phyloP scores from a whole-genome alignment of 306 rosid genomes.

The Casuarina cunninghamiana region DNA sequence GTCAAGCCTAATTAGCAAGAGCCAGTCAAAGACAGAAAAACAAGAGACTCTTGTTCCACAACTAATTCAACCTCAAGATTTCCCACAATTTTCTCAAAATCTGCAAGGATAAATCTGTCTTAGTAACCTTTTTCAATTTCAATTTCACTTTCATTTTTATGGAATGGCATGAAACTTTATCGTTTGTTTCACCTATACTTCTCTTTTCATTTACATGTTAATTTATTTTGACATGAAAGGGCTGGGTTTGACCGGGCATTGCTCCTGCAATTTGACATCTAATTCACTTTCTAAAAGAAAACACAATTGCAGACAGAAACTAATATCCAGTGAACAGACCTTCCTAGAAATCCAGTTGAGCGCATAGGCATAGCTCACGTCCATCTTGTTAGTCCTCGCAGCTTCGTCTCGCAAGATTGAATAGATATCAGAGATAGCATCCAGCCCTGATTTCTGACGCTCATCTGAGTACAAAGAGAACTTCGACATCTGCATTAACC shows the following conservation, averaged over 20 bases:
- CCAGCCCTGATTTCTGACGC: slow-evolving; percentile 92
- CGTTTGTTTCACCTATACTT: too few relatives aligned
- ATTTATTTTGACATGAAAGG: background rate
- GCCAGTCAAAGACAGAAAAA: background rate
- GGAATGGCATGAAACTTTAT: background rate
- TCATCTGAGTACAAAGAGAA: slow-evolving; percentile 94
- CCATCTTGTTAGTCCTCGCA: slow-evolving; percentile 64
- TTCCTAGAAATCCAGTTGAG: slow-evolving; percentile 96
- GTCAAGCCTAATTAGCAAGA: background rate
- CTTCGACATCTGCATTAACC: slow-evolving; percentile 98
- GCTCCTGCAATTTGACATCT: background rate
- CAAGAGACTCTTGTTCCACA: background rate
- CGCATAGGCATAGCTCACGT: slow-evolving; percentile 86
- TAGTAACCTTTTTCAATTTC: background rate
- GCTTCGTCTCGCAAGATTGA: slow-evolving; percentile 96
- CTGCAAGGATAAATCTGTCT: background rate
- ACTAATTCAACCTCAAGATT: background rate
- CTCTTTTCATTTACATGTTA: background rate
- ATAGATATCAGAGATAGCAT: slow-evolving; percentile 92
- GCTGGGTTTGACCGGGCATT: background rate
- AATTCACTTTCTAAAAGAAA: slow-evolving; percentile 3
- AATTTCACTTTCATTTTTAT: background rate
- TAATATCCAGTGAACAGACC: slow-evolving; percentile 44
- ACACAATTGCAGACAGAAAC: slow-evolving; percentile 15
- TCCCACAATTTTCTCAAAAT: background rate